Conservation (phyloP, 2,329 filamentous ascomycete genomes). For the Phialophora chinensis region DNA sequence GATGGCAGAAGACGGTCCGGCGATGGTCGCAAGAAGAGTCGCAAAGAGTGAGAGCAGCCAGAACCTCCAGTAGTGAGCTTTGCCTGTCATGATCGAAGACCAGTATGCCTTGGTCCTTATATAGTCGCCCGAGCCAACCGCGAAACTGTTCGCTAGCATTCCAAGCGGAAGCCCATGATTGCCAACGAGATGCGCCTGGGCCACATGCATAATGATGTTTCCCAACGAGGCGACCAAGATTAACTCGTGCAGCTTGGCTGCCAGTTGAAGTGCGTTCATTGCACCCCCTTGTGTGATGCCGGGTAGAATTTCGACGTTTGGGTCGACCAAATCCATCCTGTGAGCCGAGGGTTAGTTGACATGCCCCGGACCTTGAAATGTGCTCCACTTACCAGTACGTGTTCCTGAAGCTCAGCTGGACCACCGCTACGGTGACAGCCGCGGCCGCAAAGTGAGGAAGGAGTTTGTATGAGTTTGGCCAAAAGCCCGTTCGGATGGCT, state of each 20-base stretch:
- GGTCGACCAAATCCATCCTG: constrained; percentile 38
- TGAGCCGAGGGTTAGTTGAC: background rate
- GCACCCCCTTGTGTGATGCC: constrained; percentile 39
- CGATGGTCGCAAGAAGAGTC: constrained; percentile 37
- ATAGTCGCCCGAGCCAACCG: constrained; percentile 38
- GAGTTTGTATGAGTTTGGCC: constrained; percentile 28
- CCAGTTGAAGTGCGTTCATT: constrained; percentile 40
- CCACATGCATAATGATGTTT: constrained; percentile 38
- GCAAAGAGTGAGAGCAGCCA: constrained; percentile 33
- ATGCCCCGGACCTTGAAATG: background rate
- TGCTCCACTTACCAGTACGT: constrained; percentile 15
- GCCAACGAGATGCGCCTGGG: constrained; percentile 35
- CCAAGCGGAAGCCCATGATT: constrained; percentile 40
- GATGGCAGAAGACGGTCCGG: constrained; percentile 39
- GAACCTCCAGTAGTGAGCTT: constrained; percentile 29
- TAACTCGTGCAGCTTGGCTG: constrained; percentile 40
- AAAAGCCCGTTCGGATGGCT: constrained; percentile 27
- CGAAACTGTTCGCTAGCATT: constrained; percentile 37
- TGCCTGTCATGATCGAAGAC: constrained; percentile 31
- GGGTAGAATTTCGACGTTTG: constrained; percentile 33
- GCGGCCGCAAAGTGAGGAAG: constrained; percentile 38
- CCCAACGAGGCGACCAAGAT: constrained; percentile 40
- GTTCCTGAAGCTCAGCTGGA: constrained; percentile 36
- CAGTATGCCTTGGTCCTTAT: constrained; percentile 40
- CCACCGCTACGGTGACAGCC: constrained; percentile 32